Conservation (phyloP, 106 monocot species). For the Gastrodia elata region DNA sequence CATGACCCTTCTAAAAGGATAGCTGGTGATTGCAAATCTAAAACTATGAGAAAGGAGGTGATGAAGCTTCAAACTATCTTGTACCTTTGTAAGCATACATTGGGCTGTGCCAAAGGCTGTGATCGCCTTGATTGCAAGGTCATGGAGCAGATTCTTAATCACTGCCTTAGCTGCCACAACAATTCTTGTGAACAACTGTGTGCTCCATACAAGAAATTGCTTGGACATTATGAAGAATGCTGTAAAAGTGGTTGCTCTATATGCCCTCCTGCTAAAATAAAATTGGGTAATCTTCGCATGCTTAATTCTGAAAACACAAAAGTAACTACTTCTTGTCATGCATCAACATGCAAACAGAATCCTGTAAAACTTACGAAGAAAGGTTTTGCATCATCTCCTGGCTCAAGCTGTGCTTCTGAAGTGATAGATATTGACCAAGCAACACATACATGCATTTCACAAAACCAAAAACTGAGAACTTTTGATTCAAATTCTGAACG, state of each 20-base stretch:
- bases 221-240: slow-evolving; percentile 25
- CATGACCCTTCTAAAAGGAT: not conserved
- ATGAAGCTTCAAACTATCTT: not conserved
- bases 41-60: not conserved
- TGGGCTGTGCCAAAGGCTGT: slow-evolving; percentile 9
- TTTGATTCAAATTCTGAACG: slow-evolving; percentile 3
- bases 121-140: not conserved
- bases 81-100: slow-evolving; percentile 14
- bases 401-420: slow-evolving; percentile 2
- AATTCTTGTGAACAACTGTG: slow-evolving; percentile 4
- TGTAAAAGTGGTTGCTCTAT: slow-evolving; percentile 5
- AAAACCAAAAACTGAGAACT: slow-evolving; percentile 1
- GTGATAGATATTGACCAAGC: not conserved
- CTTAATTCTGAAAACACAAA: not conserved
- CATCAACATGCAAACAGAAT: not conserved
- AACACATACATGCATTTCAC: not conserved
- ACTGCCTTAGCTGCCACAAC: slow-evolving; percentile 16
- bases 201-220: not conserved
- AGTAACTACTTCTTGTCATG: not conserved
- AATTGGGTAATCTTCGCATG: not conserved
- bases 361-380: slow-evolving; percentile 10
- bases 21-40: not conserved
- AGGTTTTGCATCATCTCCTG: not conserved
- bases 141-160: slow-evolving; percentile 8
- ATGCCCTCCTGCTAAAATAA: slow-evolving; percentile 18